Evolutionary conservation across 768 basidiomycete species (phyloP).

Genomic region (Cyathus striatus): DNA sequence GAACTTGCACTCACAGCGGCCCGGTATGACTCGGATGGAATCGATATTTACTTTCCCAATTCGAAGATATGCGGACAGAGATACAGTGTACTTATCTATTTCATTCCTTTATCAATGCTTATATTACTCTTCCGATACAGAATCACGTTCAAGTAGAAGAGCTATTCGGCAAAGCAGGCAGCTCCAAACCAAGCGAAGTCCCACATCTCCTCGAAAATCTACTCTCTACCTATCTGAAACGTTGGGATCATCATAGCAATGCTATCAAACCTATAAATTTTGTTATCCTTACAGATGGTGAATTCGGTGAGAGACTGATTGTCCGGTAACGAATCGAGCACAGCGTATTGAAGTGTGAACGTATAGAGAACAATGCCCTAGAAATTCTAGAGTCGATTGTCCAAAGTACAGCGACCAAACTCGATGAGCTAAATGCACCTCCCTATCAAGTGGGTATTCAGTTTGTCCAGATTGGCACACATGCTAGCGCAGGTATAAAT

Average conservation of each 20-base stretch:
- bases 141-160: background rate
- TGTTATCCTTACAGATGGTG: constrained; percentile 53
- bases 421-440: constrained; percentile 41
- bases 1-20: constrained; percentile 38
- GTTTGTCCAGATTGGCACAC: constrained; percentile 57
- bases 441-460: constrained; percentile 55
- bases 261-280: constrained; percentile 43
- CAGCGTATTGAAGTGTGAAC: background rate
- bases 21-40: constrained; percentile 43
- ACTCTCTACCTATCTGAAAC: background rate
- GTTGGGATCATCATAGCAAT: background rate
- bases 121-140: background rate
- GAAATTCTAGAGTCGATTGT: constrained; percentile 39
- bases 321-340: background rate
- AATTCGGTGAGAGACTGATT: constrained; percentile 38
- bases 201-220: background rate
- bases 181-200: background rate
- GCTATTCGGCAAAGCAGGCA: background rate
- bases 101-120: no score
- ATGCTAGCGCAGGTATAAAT: constrained; percentile 32
- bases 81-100: background rate
- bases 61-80: constrained; percentile 5
- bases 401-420: constrained; percentile 30
- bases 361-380: constrained; percentile 15
- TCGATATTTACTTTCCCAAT: constrained; percentile 57